These are phyloP conservation scores for Vaccinium darrowii DNA, from an alignment of 148 eudicot genomes.

Conservation along the genomic window DNA sequence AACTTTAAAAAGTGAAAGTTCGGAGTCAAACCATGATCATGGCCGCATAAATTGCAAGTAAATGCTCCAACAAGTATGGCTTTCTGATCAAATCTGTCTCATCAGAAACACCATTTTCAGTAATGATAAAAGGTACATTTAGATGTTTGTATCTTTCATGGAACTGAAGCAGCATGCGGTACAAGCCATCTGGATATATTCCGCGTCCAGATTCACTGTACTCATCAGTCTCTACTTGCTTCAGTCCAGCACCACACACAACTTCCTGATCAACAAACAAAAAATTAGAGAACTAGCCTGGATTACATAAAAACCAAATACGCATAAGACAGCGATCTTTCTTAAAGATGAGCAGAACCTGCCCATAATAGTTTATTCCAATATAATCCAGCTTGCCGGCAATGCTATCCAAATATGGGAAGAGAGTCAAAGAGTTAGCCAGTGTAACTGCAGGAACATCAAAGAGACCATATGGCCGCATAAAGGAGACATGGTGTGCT, in stretches of 20 bases:
- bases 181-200: conserved; percentile 95
- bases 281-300: background rate
- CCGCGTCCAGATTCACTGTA: conserved; percentile 98
- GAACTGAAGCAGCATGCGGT: conserved; percentile 81
- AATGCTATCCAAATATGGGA: conserved; percentile 70
- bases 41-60: conserved; percentile 87
- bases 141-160: conserved; percentile 95
- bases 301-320: background rate
- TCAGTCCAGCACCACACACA: conserved; percentile 78
- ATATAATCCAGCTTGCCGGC: conserved; percentile 81
- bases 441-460: conserved; percentile 80
- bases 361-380: conserved; percentile 95
- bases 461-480: conserved; percentile 95
- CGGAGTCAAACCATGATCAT: conserved; percentile 64
- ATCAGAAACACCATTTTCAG: conserved; percentile 92
- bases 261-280: conserved; percentile 59
- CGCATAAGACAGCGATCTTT: background rate
- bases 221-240: conserved; percentile 80
- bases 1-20: background rate
- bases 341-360: conserved; percentile 41
- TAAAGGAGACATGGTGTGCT: conserved; percentile 95
- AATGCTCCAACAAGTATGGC: conserved; percentile 87
- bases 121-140: conserved; percentile 71
- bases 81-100: conserved; percentile 89
- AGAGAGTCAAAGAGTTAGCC: conserved; percentile 76